Base-by-base conservation (phyloP, 116 monocot genomes). In the Zostera marina region DNA sequence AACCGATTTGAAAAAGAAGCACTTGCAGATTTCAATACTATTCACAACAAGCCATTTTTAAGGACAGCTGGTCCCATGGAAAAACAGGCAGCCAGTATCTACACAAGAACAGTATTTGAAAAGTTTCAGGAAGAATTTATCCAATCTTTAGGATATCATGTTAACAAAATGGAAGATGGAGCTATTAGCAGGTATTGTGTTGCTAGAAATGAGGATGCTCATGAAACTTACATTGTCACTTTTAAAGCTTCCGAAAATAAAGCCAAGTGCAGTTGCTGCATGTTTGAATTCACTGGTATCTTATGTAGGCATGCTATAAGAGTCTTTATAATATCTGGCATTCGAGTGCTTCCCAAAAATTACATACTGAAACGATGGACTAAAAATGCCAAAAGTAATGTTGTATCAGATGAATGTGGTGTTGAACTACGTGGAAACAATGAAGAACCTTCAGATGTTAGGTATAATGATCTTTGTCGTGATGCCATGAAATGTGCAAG, bases 361-460 rank as follows among this genome's bases (percentile, higher is more conserved):
- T 87, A 82, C 63, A 78, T 92, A 47, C 65, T 92, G 65, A 92
- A 87, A 70, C 54, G 92, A 22, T 92, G 92, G 92, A 92, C 87
- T 32, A 87, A 72, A 59, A 72, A 92, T 61, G 87, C 92, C 43
- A 83, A 83, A 68, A 74, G 76, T 53, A 74, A 65, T 52, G 52
- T 65, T 62, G 63, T 74, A n/a, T 63, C 67, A 7, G 87, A 92
- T 62, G 79, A 81, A 56, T 79, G 65, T 66, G 72, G 64, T 42
- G 39, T 64, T 23, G 64, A 64, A 10, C 42, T 64, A 14, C 64
- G 64, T 42, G 54, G 53, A 24, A 64, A 54, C 39, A 42, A 13
- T 14, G 53, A 64, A 54, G 64, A 64, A 21, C 64, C 64, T 54
- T 54, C 64, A 4, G 46, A 54, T 54, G 54, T 67, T 11, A 71